Evolutionary conservation across 164 flowering plant genomes (phyloP).

Genomic region (Liriodendron chinense): DNA sequence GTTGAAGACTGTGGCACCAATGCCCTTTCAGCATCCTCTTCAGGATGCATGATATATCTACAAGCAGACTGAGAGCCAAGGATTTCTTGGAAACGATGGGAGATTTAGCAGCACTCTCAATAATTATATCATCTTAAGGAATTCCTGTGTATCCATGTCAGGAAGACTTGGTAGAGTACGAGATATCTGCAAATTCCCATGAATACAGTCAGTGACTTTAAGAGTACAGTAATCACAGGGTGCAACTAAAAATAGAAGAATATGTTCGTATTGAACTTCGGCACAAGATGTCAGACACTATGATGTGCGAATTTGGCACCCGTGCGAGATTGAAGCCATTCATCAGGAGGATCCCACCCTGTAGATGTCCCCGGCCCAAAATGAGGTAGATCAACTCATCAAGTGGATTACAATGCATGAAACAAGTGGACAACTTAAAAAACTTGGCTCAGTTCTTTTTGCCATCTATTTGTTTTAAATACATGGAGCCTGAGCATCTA

Average conservation of each 20-base stretch:
- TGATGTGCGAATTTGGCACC: too few species aligned
- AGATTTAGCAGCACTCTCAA: slow-evolving; percentile 42
- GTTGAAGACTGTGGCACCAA: background rate
- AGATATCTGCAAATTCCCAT: slow-evolving; percentile 43
- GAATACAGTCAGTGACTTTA: slow-evolving; percentile 10
- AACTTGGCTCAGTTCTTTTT: too few species aligned
- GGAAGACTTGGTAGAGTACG: slow-evolving; percentile 18
- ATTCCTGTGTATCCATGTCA: slow-evolving; percentile 31
- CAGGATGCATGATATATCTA: slow-evolving; percentile 33
- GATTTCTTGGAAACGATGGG: slow-evolving; percentile 25
- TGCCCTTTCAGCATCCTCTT: slow-evolving; percentile 18
- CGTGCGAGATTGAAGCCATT: too few species aligned
- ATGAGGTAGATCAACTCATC: too few species aligned
- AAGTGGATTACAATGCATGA: too few species aligned
- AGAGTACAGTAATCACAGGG: background rate
- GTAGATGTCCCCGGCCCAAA: too few species aligned
- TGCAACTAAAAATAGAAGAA: background rate
- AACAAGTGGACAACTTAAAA: too few species aligned
- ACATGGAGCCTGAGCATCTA: too few species aligned
- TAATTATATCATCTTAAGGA: slow-evolving; percentile 31
- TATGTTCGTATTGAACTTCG: background rate
- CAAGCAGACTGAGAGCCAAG: slow-evolving; percentile 40
- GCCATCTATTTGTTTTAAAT: too few species aligned
- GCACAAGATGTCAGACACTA: too few species aligned
- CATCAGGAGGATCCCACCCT: too few species aligned